Conservation (phyloP, 495 filamentous ascomycete genomes). For the Sabuloglossum arenarium region DNA sequence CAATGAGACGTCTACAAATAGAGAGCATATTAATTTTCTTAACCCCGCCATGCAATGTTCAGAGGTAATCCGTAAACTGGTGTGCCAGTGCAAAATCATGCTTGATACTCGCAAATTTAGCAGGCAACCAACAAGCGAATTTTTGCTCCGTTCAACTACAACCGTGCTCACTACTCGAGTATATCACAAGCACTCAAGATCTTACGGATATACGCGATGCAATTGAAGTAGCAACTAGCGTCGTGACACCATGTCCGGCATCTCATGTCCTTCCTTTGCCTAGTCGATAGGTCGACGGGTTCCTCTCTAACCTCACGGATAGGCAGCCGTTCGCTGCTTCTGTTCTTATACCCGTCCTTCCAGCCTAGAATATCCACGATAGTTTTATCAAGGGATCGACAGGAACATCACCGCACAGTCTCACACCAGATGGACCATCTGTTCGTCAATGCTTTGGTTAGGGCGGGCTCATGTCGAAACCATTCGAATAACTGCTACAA, state of each 20-base stretch:
- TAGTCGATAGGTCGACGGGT: conserved; percentile 29
- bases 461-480: conserved; percentile 37
- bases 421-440: conserved; percentile 24
- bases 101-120: background rate
- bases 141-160: background rate
- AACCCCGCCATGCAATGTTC: background rate
- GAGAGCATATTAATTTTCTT: no score
- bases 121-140: background rate
- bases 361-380: background rate
- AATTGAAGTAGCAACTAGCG: background rate
- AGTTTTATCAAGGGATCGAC: background rate
- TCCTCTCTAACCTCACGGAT: conserved; percentile 26
- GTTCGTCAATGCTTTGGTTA: conserved; percentile 44
- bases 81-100: background rate
- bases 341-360: conserved; percentile 19
- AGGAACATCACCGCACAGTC: background rate
- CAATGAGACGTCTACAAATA: no score
- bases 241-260: conserved; percentile 35
- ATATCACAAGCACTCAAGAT: background rate
- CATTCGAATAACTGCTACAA: conserved; percentile 18
- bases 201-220: background rate
- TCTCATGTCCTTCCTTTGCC: conserved; percentile 43
- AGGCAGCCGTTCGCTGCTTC: conserved; percentile 21
- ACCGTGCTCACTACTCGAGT: background rate
- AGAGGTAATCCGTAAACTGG: background rate